These are phyloP conservation scores for Cryptosporidium ubiquitum DNA, from an alignment of 169 alveolate genomes.

Conservation along the genomic window DNA sequence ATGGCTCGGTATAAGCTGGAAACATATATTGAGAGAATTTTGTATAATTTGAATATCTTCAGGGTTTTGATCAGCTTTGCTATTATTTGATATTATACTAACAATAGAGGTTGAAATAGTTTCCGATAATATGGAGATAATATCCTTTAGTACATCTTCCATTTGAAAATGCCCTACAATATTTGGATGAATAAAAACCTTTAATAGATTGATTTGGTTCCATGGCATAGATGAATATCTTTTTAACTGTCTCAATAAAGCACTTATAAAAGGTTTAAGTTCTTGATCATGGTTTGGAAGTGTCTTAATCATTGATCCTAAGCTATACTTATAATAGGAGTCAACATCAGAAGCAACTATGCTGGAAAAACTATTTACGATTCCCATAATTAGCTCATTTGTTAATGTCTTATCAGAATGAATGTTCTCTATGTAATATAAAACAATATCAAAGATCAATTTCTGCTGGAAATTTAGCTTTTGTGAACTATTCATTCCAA, in stretches of 20 bases:
- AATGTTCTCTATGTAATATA: background rate
- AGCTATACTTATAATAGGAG: background rate
- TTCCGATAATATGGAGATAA: constrained; percentile 11
- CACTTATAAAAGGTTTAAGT: background rate
- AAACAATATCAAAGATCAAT: constrained; percentile 12
- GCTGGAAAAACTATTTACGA: background rate
- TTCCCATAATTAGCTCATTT: background rate
- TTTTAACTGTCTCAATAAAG: constrained; percentile 25
- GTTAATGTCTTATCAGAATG: constrained; percentile 15
- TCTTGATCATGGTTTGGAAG: background rate
- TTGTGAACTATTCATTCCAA: background rate
- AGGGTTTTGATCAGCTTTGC: background rate
- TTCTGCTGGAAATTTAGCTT: background rate
- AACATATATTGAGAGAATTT: constrained; percentile 33
- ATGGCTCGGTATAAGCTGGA: background rate
- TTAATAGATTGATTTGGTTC: background rate
- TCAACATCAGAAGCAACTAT: constrained; percentile 8
- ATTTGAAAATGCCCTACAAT: background rate
- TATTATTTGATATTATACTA: constrained; percentile 1
- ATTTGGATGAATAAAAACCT: background rate
- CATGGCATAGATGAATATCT: constrained; percentile 8
- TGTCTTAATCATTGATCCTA: background rate
- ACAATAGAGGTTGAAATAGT: constrained; percentile 13
- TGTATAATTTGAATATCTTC: constrained; percentile 17
- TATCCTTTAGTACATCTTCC: background rate